These are phyloP conservation scores for Lumnitzera littorea DNA, from an alignment of 345 rosid genomes.

Conservation along the genomic window DNA sequence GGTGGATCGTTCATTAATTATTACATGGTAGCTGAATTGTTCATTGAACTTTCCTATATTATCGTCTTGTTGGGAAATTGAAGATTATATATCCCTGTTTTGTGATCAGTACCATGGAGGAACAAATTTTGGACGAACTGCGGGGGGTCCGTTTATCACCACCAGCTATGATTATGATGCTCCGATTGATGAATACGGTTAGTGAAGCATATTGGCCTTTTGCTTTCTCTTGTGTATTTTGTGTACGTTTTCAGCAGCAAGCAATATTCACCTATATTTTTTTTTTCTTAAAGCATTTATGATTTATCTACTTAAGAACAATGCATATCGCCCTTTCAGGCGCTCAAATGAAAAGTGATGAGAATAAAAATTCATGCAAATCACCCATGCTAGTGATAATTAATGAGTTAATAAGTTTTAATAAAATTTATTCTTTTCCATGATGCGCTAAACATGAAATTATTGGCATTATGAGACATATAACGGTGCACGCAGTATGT, in stretches of 20 bases:
- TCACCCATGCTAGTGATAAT: not conserved
- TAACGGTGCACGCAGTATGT: no score
- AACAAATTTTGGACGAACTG: conserved; percentile 97
- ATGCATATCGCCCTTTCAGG: no score
- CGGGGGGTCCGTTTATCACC: conserved; percentile 99
- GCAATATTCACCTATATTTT: not conserved
- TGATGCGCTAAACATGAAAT: no score
- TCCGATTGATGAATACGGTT: conserved; percentile 96
- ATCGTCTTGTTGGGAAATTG: conserved; percentile 3
- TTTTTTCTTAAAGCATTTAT: not conserved
- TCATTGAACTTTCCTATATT: conserved; percentile 6
- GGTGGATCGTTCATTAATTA: conserved; percentile 95
- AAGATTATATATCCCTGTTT: conserved; percentile 9
- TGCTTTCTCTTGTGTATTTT: not conserved
- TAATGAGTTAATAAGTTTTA: not conserved
- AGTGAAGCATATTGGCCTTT: conserved; percentile 8
- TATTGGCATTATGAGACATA: no score
- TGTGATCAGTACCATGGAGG: conserved; percentile 91
- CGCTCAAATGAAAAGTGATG: no score
- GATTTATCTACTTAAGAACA: no score
- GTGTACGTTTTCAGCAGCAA: not conserved
- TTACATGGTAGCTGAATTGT: conserved; percentile 61
- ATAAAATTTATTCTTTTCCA: no score
- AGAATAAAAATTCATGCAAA: no score
- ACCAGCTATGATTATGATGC: conserved; percentile 98